Evolutionary conservation across 1,284 basidiomycete species (phyloP), one percentile per base, ranked within the genome.

Genomic region (Polyporus tsugae): DNA sequence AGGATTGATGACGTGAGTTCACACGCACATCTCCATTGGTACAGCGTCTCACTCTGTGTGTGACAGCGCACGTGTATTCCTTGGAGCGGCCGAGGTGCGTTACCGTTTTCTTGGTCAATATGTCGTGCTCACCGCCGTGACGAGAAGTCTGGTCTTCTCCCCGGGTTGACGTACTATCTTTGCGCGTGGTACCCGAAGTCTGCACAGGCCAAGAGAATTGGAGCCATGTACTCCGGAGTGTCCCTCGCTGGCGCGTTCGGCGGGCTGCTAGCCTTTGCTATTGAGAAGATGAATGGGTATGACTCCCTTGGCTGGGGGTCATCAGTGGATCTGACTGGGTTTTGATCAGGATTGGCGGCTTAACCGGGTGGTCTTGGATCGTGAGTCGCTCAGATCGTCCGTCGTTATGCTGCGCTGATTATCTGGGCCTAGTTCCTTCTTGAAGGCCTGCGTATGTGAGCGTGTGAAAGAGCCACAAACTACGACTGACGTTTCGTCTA

Each of bases 181-280:
- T 88, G 83, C 82, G 68, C 63, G 17, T 72, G 70, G 70, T 72
- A 72, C 38, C 66, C 66, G 22, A 60, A 71, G 19, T 46, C 60
- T 3, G 67, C 69, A 35, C 67, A 69, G 17, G 69, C 65, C 4
- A 65, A 64, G 58, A 67, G 73, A 6, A 62, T 72, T 9, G 60
- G 87, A 9, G 78, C 83, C 25, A 88, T 89, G 80, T 88, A 88
- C 71, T 85, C 86, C 1, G 82, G 84, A 0, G 84, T 87, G 38
- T 86, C 87, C 0, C 78, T 89, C 22, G 84, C 88, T 0, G 70
- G 87, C 59, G 69, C 62, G 3, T 70, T 70, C 22, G 67, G 67
- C 6, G 67, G 67, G 1, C 53, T 69, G 9, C 57, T 69, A 4
- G 67, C 67, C 7, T 69, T 63, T 41, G 61, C 53, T 1, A 65